Base-by-base conservation (phyloP, 2,329 filamentous ascomycete species). In the Fusarium fujikuroi region DNA sequence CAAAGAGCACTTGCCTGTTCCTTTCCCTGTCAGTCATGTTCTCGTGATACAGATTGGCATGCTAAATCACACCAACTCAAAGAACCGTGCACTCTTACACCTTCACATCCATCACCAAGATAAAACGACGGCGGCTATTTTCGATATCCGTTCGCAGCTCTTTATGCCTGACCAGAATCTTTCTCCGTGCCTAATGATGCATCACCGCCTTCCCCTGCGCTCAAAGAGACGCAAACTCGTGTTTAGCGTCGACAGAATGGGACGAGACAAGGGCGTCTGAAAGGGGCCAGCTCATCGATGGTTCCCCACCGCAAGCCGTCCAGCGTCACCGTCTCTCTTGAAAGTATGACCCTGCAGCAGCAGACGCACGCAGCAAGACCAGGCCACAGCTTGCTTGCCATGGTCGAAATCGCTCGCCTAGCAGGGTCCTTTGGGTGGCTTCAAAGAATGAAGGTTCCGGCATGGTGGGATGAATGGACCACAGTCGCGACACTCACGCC, bases 271-370 rank as follows among this genome's bases (percentile, higher is more conserved):
- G 76, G 76, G 72, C 73, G 67, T 67, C 66, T 66, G 62, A 76
- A 71, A 77, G 76, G 76, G 73, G 76, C 76, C 76, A 78, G 60
- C 76, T 78, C 76, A 78, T 78, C 75, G 66, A 73, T 76, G 52
- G 66, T 76, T 76, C 76, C 70, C 76, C 76, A 78, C 76, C 63
- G 61, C 68, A 58, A 77, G 71, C 76, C 65, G 56, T 65, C 60
- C 42, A 77, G 75, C 76, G 76, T 78, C 76, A 78, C 76, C 75
- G 75, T 77, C 72, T 77, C 69, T 77, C 76, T 69, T 58, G 49
- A 60, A 54, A 75, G 50, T 62, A 76, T 76, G 73, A 66, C 63
- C 72, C 69, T 76, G 73, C 76, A 71, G 74, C 69, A 73, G 65
- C 70, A 77, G 60, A 40, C 40, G 54, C 63, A 65, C 60, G 32